Evolutionary conservation across 257 asterid genomes (phyloP), one percentile per base, ranked within the genome.

Genomic region (Solanum medicagineum): DNA sequence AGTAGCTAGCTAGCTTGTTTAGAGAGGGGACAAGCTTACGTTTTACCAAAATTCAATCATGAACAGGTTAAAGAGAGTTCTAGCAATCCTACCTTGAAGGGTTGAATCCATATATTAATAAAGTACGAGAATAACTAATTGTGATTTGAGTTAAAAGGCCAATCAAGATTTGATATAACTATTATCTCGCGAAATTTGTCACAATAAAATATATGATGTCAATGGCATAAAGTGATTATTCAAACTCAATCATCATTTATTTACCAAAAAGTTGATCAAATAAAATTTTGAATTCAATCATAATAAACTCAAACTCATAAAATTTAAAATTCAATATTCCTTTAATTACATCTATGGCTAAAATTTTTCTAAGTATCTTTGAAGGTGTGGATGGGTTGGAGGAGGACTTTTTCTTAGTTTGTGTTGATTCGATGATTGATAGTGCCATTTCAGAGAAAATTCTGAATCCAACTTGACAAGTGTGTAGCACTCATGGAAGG

Each of bases 381-480:
- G 83, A 16, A 49, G 24, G 5, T 49, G 82, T 8, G 22, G 60
- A 22, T 74, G 42, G 59, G 36, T 32, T 71, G 55, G 81, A 12
- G 24, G 42, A 15, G 10, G 63, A 15, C 26, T 26, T 77, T 77
- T 77, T 75, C 44, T 74, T 74, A 47, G 20, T 14, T 45, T 22
- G 81, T 74, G 42, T 74, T 49, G 63, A 77, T 77, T 77, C 10
- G 57, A 77, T 24, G 65, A 26, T 15, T 26, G 63, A 10, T 13
- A 29, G 26, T 77, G 47, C 65, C 65, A 53, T 15, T 79, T 79
- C 16, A 26, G 22, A 24, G 62, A 49, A 73, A 24, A 26, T 63
- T 83, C 60, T 62, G 60, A 11, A 15, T 63, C 77, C 74, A 60
- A 83, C 60, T 51, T 56, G 80, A 42, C 80, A 42, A 42, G 42